A percentile compares a stretch with the other conserved stretches of the same genome.
Conservation (phyloP, 2,329 filamentous ascomycete genomes). For the Coleophoma cylindrospora region DNA sequence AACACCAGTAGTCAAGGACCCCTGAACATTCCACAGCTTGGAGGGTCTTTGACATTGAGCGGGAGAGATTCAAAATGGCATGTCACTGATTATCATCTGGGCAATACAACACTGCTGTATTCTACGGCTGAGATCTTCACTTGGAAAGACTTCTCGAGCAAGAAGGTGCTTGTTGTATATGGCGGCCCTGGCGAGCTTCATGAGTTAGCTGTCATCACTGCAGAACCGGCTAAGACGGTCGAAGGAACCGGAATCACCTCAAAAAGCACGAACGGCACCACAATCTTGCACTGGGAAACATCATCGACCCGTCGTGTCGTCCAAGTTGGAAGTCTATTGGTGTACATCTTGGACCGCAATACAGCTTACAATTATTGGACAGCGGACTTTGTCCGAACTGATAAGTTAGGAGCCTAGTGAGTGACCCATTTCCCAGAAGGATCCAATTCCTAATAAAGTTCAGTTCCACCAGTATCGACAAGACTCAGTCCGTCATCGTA, state of each 20-base stretch:
- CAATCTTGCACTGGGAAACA: conserved; percentile 49
- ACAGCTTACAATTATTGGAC: conserved; percentile 67
- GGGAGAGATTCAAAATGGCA: conserved; percentile 65
- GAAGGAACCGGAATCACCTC: conserved; percentile 24
- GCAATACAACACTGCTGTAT: conserved; percentile 55
- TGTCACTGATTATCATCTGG: conserved; percentile 61
- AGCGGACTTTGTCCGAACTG: conserved; percentile 42
- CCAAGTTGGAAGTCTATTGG: conserved; percentile 32
- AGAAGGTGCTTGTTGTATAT: conserved; percentile 59
- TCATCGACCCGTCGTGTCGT: conserved; percentile 47
- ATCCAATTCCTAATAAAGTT: conserved; percentile 2
- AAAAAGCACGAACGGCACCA: conserved; percentile 35
- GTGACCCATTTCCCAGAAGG: neutral
- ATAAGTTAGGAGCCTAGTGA: conserved; percentile 28
- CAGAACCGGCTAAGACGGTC: conserved; percentile 24
- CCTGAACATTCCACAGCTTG: conserved; percentile 53
- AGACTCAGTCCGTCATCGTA: conserved; percentile 48
- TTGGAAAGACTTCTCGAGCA: conserved; percentile 57
- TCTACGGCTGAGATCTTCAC: conserved; percentile 67
- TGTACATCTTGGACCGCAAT: conserved; percentile 48
- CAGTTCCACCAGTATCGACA: conserved; percentile 23
- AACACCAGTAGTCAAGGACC: conserved; percentile 48
- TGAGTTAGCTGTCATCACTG: conserved; percentile 48
- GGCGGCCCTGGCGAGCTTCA: conserved; percentile 57
- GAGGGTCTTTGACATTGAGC: conserved; percentile 49